These are phyloP conservation scores for Camillea tinctor DNA, from an alignment of 2,329 filamentous ascomycete species.

Conservation along the genomic window DNA sequence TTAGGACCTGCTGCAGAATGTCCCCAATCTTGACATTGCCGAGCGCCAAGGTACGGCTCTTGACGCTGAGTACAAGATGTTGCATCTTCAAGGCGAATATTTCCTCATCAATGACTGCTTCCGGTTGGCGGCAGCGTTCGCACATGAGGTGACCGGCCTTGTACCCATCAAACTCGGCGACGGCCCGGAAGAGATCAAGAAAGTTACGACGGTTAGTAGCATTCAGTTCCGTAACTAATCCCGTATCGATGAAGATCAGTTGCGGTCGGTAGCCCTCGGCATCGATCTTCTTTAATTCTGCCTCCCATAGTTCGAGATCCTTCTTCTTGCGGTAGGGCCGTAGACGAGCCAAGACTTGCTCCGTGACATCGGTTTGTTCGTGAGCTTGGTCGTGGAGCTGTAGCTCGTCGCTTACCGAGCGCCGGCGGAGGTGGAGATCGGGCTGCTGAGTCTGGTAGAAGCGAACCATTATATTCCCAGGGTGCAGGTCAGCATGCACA, in stretches of 20 bases:
- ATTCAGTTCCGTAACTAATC: slow-evolving; percentile 91
- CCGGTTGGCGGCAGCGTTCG: slow-evolving; percentile 87
- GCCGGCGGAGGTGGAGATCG: slow-evolving; percentile 53
- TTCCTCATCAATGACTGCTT: slow-evolving; percentile 83
- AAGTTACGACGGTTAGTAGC: slow-evolving; percentile 85
- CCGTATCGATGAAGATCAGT: slow-evolving; percentile 95
- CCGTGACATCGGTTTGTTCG: slow-evolving; percentile 68
- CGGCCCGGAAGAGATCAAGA: slow-evolving; percentile 89
- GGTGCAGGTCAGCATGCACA: slow-evolving; percentile 92
- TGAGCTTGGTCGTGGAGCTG: slow-evolving; percentile 33
- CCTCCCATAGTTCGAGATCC: slow-evolving; percentile 68
- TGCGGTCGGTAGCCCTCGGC: slow-evolving; percentile 88
- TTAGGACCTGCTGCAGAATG: slow-evolving; percentile 83
- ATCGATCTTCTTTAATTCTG: slow-evolving; percentile 74
- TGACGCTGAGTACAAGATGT: slow-evolving; percentile 87
- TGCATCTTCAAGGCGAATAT: slow-evolving; percentile 97
- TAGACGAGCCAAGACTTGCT: slow-evolving; percentile 78
- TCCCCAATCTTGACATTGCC: slow-evolving; percentile 97
- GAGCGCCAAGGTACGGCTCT: slow-evolving; percentile 84
- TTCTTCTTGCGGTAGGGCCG: slow-evolving; percentile 65
- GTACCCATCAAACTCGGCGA: slow-evolving; percentile 96
- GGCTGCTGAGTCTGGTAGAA: slow-evolving; percentile 85
- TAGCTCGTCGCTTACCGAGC: slow-evolving; percentile 30
- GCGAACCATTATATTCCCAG: slow-evolving; percentile 98
- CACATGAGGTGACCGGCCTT: slow-evolving; percentile 95